A percentile compares a stretch with the other conserved stretches of the same genome.
Evolutionary conservation across 2,329 filamentous ascomycete genomes (phyloP).

Genomic region (Calonectria hawksworthii): DNA sequence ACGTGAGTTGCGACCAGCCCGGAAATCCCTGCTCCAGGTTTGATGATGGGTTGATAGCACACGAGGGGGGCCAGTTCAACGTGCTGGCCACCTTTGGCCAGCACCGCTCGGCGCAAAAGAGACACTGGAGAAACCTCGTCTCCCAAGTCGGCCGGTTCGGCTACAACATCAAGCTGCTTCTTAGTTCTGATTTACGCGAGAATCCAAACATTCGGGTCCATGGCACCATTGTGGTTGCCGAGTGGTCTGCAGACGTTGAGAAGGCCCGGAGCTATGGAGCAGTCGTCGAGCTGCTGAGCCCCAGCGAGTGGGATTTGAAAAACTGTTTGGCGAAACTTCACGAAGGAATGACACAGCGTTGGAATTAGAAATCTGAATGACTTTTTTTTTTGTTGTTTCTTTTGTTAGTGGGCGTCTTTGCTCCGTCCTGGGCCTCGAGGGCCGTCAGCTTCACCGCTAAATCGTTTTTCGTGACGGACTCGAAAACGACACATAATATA

Average conservation of each 20-base stretch:
- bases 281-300: neutral
- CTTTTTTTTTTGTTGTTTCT: neutral
- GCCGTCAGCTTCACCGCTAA: neutral
- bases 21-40: neutral
- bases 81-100: neutral
- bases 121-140: neutral
- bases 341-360: neutral
- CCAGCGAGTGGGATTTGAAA: neutral
- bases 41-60: neutral
- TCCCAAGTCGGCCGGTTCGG: neutral
- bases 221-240: neutral
- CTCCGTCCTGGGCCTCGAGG: neutral
- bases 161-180: neutral
- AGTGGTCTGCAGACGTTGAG: neutral
- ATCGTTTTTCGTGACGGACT: neutral
- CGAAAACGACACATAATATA: neutral
- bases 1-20: neutral
- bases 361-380: neutral
- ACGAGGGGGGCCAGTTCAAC: neutral
- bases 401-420: neutral
- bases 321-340: neutral
- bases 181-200: neutral
- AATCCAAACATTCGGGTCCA: conserved; percentile 2
- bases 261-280: neutral
- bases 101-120: neutral